Base-by-base conservation (phyloP, 768 basidiomycete genomes). In the Lentinula detonsa region DNA sequence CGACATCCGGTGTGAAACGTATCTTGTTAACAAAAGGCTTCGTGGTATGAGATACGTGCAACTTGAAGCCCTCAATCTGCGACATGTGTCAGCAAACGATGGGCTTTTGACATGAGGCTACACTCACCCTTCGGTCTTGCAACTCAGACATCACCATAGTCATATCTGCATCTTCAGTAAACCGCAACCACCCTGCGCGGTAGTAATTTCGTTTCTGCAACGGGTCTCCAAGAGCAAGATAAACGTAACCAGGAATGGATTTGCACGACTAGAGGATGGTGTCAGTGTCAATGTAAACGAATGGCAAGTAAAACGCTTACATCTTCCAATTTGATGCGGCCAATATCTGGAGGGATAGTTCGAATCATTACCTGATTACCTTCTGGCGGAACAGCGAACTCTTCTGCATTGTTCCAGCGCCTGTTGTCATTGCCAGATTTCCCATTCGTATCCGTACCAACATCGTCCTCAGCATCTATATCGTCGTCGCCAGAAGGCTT, bases 301-400 rank as follows among this genome's bases (percentile, higher is more conserved):
- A 59, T 16, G 3, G 5, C 55, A 28, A 18, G 1, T 37, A 61
- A 48, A 58, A 56, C 50, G 73, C 82, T 61, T 62, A 95, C 94
- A 74, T 93, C 91, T 77, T 98, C 95, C 39, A 98, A 79, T 68
- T 93, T 94, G 53, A 89, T 76, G 37, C 95, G 86, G 34, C 91
- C 91, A 67, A 95, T 94, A 65, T 94, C 91, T 28, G 95, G 94
- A 51, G 94, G 94, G 64, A 97, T 94, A 16, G 93, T 95, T 62
- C 94, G 86, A 69, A 97, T 95, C 85, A 95, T 94, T 59, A 97
- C 87, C 69, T 97, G 90, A 66, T 91, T 92, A 23, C 90, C 91
- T 67, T 93, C 91, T 15, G 89, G 84, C 45, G 79, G 75, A 23
- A 83, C 86, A 60, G 85, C 83, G 61, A 87, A 77, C 69, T 94